Conservation (phyloP, 192 early-diverging fungal species). For the Coemansia sp. region DNA sequence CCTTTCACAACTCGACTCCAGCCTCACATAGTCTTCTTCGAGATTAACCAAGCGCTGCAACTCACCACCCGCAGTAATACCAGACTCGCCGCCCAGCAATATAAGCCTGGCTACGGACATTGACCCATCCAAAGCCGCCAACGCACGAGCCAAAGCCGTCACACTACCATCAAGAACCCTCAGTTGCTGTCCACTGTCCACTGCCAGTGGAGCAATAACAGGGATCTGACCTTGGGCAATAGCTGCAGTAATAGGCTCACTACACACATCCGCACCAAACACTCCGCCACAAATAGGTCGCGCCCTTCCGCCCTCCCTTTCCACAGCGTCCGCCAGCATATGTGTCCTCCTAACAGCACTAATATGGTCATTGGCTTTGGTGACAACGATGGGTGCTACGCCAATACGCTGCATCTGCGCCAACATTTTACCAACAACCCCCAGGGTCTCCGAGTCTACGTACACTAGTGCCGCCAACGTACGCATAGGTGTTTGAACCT, state of each 20-base stretch:
- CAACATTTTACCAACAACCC: slow-evolving; percentile 29
- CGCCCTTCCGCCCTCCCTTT: slow-evolving; percentile 70
- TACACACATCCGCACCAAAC: slow-evolving; percentile 45
- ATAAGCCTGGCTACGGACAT: slow-evolving; percentile 70
- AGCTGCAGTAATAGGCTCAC: slow-evolving; percentile 62
- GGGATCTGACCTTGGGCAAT: slow-evolving; percentile 69
- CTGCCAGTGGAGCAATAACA: slow-evolving; percentile 59
- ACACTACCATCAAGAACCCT: slow-evolving; percentile 39
- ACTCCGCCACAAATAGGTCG: slow-evolving; percentile 70
- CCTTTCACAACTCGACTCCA: slow-evolving; percentile 24
- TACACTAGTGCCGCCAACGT: slow-evolving; percentile 35
- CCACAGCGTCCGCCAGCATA: slow-evolving; percentile 67
- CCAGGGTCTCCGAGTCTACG: neutral
- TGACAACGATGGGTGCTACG: slow-evolving; percentile 41
- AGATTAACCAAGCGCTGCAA: slow-evolving; percentile 82
- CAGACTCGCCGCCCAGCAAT: slow-evolving; percentile 53
- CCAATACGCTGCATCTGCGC: slow-evolving; percentile 57
- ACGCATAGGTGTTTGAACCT: slow-evolving; percentile 15
- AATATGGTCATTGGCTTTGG: slow-evolving; percentile 1
- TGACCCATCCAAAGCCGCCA: slow-evolving; percentile 63
- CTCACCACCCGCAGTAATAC: slow-evolving; percentile 47
- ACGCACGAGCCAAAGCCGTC: slow-evolving; percentile 62
- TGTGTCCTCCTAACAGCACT: slow-evolving; percentile 24
- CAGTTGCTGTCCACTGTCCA: slow-evolving; percentile 51
- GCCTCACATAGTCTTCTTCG: slow-evolving; percentile 69